A percentile compares a stretch with the other conserved stretches of the same genome.
phyloP scores from a whole-genome alignment of 1,139 yeast species.

The Nakaseomyces kungkrabaensis region DNA sequence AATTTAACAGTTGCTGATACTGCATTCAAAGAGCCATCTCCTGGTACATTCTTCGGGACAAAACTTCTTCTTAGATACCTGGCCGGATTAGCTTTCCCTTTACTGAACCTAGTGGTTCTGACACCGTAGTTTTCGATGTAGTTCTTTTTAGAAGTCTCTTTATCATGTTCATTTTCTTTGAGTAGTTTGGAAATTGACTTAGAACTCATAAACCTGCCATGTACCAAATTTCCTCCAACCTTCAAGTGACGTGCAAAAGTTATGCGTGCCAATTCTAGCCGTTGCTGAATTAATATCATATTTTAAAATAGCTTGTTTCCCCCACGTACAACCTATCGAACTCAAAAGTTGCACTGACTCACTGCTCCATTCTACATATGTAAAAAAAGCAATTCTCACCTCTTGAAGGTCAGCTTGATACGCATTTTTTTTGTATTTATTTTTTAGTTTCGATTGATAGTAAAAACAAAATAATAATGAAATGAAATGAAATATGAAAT shows the following conservation, averaged over 20 bases:
- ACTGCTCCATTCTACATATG: too few species aligned
- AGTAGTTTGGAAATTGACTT: neutral
- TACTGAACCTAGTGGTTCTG: conserved; percentile 3
- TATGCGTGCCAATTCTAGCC: too few species aligned
- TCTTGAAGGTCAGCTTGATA: too few species aligned
- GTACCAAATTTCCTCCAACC: too few species aligned
- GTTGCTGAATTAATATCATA: neutral
- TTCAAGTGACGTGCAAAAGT: too few species aligned
- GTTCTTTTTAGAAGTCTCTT: neutral
- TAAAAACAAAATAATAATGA: neutral
- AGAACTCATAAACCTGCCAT: neutral
- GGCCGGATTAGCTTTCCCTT: conserved; percentile 2
- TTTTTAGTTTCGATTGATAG: too few species aligned
- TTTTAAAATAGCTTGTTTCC: too few species aligned
- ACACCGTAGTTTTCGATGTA: neutral
- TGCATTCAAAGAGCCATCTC: neutral
- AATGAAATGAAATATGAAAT: too few species aligned
- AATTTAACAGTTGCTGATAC: conserved; percentile 1
- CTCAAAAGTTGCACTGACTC: too few species aligned
- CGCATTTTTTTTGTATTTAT: too few species aligned
- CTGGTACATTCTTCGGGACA: conserved; percentile 1
- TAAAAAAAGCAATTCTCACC: too few species aligned
- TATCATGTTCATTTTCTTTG: neutral
- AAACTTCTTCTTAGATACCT: conserved; percentile 5
- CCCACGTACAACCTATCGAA: too few species aligned